Evolutionary conservation across 1,284 basidiomycete genomes (phyloP), one percentile per base, ranked within the genome.

Genomic region (Tilletia setariae): DNA sequence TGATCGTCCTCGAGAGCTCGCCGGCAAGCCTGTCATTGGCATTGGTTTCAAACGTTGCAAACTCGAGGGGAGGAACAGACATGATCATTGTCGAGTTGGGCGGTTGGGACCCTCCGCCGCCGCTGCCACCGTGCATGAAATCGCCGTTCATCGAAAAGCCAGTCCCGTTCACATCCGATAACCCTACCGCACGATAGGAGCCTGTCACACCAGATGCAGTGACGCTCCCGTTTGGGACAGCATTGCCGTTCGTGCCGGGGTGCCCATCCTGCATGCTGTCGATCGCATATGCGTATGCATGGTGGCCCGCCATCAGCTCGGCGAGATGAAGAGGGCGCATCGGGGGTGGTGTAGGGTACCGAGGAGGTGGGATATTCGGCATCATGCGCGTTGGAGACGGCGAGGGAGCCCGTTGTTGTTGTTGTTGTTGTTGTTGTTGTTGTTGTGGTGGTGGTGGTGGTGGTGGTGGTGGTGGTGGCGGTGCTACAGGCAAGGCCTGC

Each of bases 1-100:
- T 90, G 8, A 96, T 88, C 0, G 90, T 91, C 62, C 85, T 84
- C 44, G 89, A 89, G 47, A 97, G 86, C 77, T 91, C 89, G 0
- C 85, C 83, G 73, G 91, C 90, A 0, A 91, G 89, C 43, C 86
- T 86, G 40, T 90, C 89, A 44, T 86, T 86, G 19, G 85, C 84
- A 67, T 88, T 86, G 47, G 56, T 30, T 40, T 61, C 56, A 25
- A 30, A 32, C 15, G 28, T 15, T 3, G 56, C 56, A 30, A 61
- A 30, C 35, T 40, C 35, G 35, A 11, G 35, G 6, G 35, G 35
- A 40, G 35, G 35, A 11, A 40, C 35, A 11, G 35, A 40, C 35
- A 40, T 40, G 6, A 40, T 40, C 35, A 40, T 6, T 40, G 35
- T 40, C 35, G 35, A 11, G 11, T 40, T 40, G 4, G n/a, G n/a